These are phyloP conservation scores for Nemania sp. DNA, from an alignment of 2,329 filamentous ascomycete genomes.

Conservation along the genomic window DNA sequence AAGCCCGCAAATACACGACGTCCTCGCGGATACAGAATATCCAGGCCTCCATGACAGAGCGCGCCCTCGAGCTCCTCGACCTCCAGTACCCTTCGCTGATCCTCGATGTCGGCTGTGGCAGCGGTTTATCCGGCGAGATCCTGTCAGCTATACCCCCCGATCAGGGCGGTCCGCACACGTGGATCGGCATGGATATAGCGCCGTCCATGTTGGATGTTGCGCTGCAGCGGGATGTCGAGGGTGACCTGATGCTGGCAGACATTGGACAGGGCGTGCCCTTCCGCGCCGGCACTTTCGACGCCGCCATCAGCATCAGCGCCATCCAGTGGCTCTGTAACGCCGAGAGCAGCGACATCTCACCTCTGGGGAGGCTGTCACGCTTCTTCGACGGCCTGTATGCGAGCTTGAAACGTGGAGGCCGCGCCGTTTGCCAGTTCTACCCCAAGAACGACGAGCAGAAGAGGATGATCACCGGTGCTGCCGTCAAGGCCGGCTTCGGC, in stretches of 20 bases:
- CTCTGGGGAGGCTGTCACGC: conserved; percentile 74
- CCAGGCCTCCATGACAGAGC: conserved; percentile 90
- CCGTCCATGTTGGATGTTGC: conserved; percentile 97
- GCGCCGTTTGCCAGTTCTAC: conserved; percentile 97
- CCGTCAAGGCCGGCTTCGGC: conserved; percentile 92
- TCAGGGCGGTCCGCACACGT: conserved; percentile 84
- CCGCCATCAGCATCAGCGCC: conserved; percentile 90
- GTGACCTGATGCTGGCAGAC: conserved; percentile 91
- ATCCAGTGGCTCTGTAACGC: conserved; percentile 99
- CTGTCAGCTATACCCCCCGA: conserved; percentile 71
- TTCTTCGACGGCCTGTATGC: conserved; percentile 96
- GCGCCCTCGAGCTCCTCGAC: conserved; percentile 88
- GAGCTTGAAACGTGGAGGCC: conserved; percentile 77
- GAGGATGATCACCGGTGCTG: conserved; percentile 88
- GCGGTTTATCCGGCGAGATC: conserved; percentile 91
- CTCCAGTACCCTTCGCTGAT: conserved; percentile 81
- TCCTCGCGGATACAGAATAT: conserved; percentile 94
- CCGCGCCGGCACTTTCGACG: conserved; percentile 88
- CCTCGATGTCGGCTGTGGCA: conserved; percentile 96
- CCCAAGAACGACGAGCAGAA: conserved; percentile 93
- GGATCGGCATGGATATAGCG: conserved; percentile 97
- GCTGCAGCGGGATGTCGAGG: conserved; percentile 87
- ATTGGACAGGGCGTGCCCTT: conserved; percentile 97
- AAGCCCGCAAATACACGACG: conserved; percentile 97
- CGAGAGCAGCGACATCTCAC: conserved; percentile 82